Percentiles rank a stretch among this genome's conserved stretches.
These are phyloP conservation scores for Pouteria glomerata DNA, from an alignment of 148 eudicot species.

Conservation along the genomic window DNA sequence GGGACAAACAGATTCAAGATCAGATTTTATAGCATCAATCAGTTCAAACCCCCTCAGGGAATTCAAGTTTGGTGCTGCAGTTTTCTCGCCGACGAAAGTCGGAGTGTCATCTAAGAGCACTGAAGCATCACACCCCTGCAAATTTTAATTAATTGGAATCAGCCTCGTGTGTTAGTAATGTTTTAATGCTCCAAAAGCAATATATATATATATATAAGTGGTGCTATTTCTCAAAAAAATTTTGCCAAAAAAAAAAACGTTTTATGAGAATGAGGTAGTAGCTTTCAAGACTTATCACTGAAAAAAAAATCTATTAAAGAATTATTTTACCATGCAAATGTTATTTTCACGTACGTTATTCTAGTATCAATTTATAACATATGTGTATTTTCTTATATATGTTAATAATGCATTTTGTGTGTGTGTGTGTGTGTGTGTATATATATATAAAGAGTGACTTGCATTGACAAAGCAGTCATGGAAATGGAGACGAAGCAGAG, in stretches of 20 bases:
- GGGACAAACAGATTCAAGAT: slow-evolving; percentile 52
- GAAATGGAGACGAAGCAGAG: slow-evolving; percentile 84
- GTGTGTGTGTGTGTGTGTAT: too few species aligned
- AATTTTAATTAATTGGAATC: neutral
- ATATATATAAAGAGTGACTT: slow-evolving; percentile 18
- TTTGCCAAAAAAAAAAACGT: too few species aligned
- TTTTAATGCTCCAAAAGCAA: neutral
- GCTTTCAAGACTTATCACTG: too few species aligned
- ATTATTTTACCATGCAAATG: too few species aligned
- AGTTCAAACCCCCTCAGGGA: slow-evolving; percentile 57
- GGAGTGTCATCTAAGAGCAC: slow-evolving; percentile 51
- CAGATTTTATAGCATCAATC: slow-evolving; percentile 52
- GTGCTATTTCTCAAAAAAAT: too few species aligned
- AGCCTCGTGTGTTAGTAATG: neutral
- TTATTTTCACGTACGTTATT: too few species aligned
- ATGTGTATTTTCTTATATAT: too few species aligned
- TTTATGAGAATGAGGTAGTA: too few species aligned
- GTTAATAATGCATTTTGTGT: too few species aligned
- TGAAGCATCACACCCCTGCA: slow-evolving; percentile 66
- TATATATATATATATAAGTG: too few species aligned
- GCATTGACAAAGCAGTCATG: slow-evolving; percentile 91
- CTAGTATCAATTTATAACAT: too few species aligned
- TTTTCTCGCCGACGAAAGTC: slow-evolving; percentile 43
- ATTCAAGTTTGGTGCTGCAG: slow-evolving; percentile 47
- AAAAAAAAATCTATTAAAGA: too few species aligned